Evolutionary conservation across 192 early-diverging fungal species (phyloP).

Genomic region (Coemansia sp.): DNA sequence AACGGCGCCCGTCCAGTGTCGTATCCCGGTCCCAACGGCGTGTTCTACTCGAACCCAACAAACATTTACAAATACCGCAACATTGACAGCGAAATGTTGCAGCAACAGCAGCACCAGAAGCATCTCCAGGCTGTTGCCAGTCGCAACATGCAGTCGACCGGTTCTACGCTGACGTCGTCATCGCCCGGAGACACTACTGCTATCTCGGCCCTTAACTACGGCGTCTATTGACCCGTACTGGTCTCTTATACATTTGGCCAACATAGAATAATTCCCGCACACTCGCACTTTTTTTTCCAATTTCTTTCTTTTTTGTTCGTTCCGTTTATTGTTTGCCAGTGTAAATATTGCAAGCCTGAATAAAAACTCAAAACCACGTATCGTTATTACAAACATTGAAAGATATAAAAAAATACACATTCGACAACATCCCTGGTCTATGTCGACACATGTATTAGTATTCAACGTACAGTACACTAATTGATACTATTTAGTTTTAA

Average conservation of each 20-base stretch:
- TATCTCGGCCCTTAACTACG: slow-evolving; percentile 22
- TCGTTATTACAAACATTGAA: too few relatives aligned
- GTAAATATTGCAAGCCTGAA: neutral
- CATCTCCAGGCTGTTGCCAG: neutral
- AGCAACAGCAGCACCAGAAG: slow-evolving; percentile 1
- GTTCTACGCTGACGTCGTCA: slow-evolving; percentile 42
- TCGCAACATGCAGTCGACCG: slow-evolving; percentile 23
- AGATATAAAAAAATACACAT: too few relatives aligned
- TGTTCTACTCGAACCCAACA: slow-evolving; percentile 27
- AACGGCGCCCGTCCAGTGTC: slow-evolving; percentile 27
- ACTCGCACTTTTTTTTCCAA: neutral
- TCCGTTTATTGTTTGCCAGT: neutral
- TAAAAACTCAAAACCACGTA: neutral
- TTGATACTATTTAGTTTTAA: too few relatives aligned
- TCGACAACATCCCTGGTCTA: too few relatives aligned
- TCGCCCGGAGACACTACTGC: slow-evolving; percentile 32
- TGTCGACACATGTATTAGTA: too few relatives aligned
- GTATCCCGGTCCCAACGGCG: slow-evolving; percentile 46
- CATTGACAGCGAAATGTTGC: slow-evolving; percentile 2
- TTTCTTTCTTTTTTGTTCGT: neutral
- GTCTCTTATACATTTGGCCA: neutral
- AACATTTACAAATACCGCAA: slow-evolving; percentile 10
- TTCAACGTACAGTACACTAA: too few relatives aligned
- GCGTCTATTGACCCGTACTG: slow-evolving; percentile 13
- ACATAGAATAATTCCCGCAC: too few relatives aligned